Conservation (phyloP, 2,329 filamentous ascomycete genomes). For the Sclerotiophoma versabilis region DNA sequence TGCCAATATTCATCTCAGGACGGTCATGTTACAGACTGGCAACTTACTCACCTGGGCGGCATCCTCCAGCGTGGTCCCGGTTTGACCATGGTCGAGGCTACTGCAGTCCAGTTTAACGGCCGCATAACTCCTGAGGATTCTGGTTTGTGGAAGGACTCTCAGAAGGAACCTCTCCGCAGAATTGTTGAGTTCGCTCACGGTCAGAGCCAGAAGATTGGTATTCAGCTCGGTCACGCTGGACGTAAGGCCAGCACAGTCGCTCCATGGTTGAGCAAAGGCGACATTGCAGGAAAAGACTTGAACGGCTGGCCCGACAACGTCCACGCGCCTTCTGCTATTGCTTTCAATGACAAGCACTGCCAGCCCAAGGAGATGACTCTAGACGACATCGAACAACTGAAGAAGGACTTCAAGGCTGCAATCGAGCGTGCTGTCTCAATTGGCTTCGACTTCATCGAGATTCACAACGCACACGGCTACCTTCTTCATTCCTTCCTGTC, state of each 20-base stretch:
- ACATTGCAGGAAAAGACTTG: slow-evolving; percentile 62
- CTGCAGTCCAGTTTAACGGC: slow-evolving; percentile 75
- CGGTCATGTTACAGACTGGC: slow-evolving; percentile 80
- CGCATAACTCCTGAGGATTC: slow-evolving; percentile 82
- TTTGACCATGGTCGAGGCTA: slow-evolving; percentile 79
- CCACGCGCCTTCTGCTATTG: slow-evolving; percentile 64
- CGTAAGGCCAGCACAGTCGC: slow-evolving; percentile 66
- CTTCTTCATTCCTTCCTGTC: slow-evolving; percentile 74
- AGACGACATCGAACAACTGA: slow-evolving; percentile 71
- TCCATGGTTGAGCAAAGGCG: slow-evolving; percentile 67
- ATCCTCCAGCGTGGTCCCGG: slow-evolving; percentile 78
- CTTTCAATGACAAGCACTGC: slow-evolving; percentile 68
- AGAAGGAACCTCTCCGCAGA: slow-evolving; percentile 74
- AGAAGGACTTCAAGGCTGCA: slow-evolving; percentile 68
- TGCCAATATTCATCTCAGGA: slow-evolving; percentile 73
- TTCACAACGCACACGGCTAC: slow-evolving; percentile 83
- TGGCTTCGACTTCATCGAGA: slow-evolving; percentile 80
- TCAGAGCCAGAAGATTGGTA: slow-evolving; percentile 76
- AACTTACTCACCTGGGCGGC: slow-evolving; percentile 81
- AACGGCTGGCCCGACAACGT: slow-evolving; percentile 64
- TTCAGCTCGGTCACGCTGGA: slow-evolving; percentile 85
- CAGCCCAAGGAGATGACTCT: slow-evolving; percentile 72
- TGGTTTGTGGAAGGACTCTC: slow-evolving; percentile 84
- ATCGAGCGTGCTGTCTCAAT: slow-evolving; percentile 62
- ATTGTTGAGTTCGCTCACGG: slow-evolving; percentile 81